A percentile compares a stretch with the other conserved stretches of the same genome.
Conservation (phyloP, 2,329 filamentous ascomycete genomes). For the Tolypocladium endophyticum region DNA sequence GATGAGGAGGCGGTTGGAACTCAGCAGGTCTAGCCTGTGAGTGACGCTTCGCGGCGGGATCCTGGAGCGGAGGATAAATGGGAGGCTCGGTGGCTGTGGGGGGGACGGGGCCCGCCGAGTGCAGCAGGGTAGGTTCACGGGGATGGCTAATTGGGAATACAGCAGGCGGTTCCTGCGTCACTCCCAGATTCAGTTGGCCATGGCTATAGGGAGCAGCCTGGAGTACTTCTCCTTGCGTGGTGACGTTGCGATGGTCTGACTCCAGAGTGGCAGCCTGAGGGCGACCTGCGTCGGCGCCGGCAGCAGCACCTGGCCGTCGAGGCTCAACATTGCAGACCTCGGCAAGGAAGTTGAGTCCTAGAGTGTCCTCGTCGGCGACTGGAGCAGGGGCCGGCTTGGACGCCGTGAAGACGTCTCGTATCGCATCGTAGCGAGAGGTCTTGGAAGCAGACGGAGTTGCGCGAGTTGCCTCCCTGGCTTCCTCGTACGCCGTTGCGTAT, state of each 20-base stretch:
- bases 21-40: conserved; percentile 12
- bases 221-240: conserved; percentile 11
- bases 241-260: background rate
- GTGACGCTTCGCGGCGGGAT: background rate
- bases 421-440: conserved; percentile 24
- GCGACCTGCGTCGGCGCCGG: conserved; percentile 5
- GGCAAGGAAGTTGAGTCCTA: conserved; percentile 22
- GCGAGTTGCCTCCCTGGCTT: conserved; percentile 16
- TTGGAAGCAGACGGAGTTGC: conserved; percentile 16
- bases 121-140: conserved; percentile 8
- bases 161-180: conserved; percentile 12
- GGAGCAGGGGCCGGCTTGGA: conserved; percentile 19
- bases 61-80: conserved; percentile 4
- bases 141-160: conserved; percentile 10
- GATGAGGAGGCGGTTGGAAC: conserved; percentile 14
- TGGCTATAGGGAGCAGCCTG: conserved; percentile 6
- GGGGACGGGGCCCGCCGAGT: conserved; percentile 12
- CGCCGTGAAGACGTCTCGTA: conserved; percentile 30
- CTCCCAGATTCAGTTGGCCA: background rate
- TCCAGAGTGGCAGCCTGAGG: background rate
- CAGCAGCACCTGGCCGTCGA: conserved; percentile 11
- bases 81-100: conserved; percentile 5
- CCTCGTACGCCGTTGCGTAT: conserved; percentile 20
- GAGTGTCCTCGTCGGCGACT: conserved; percentile 10
- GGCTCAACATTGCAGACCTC: conserved; percentile 22